A percentile compares a stretch with the other conserved stretches of the same genome.
Evolutionary conservation across 2,329 filamentous ascomycete species (phyloP).

Genomic region (Pezicula radicicola): DNA sequence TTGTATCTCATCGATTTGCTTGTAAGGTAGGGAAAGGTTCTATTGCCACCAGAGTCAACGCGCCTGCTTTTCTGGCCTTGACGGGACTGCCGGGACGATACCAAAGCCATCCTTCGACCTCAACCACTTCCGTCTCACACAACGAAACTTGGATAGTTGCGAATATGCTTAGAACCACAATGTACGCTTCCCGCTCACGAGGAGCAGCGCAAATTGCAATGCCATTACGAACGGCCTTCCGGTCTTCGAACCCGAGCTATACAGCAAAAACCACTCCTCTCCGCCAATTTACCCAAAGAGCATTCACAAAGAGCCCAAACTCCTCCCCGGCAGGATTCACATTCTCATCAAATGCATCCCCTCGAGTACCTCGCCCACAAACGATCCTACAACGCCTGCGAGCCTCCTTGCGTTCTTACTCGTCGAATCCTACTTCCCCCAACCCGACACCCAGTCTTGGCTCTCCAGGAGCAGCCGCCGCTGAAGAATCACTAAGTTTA

Average conservation of each 20-base stretch:
- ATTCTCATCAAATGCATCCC: slow-evolving; percentile 16
- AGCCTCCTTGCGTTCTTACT: slow-evolving; percentile 15
- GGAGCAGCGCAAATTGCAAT: slow-evolving; percentile 7
- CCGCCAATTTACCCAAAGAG: slow-evolving; percentile 9
- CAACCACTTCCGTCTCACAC: too few species aligned
- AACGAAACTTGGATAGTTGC: too few species aligned
- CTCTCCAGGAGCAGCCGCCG: slow-evolving; percentile 3
- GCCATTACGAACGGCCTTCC: slow-evolving; percentile 8
- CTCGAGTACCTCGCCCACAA: slow-evolving; percentile 5
- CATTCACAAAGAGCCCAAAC: slow-evolving; percentile 10
- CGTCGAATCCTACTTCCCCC: slow-evolving; percentile 10
- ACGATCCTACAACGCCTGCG: slow-evolving; percentile 19
- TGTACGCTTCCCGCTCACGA: slow-evolving; percentile 10
- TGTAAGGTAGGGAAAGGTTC: too few species aligned
- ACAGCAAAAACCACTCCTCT: slow-evolving; percentile 3
- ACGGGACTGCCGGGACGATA: too few species aligned
- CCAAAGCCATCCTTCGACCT: too few species aligned
- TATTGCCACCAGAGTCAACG: too few species aligned
- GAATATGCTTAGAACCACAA: slow-evolving; percentile 18
- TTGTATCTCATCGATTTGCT: too few species aligned
- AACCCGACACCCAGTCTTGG: slow-evolving; percentile 9
- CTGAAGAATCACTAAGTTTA: slow-evolving; percentile 18
- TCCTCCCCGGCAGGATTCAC: slow-evolving; percentile 15
- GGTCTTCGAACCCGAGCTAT: slow-evolving; percentile 1
- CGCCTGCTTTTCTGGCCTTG: too few species aligned